Evolutionary conservation across 345 rosid genomes (phyloP), one percentile per base, ranked within the genome.

Genomic region (Microthlaspi erraticum): DNA sequence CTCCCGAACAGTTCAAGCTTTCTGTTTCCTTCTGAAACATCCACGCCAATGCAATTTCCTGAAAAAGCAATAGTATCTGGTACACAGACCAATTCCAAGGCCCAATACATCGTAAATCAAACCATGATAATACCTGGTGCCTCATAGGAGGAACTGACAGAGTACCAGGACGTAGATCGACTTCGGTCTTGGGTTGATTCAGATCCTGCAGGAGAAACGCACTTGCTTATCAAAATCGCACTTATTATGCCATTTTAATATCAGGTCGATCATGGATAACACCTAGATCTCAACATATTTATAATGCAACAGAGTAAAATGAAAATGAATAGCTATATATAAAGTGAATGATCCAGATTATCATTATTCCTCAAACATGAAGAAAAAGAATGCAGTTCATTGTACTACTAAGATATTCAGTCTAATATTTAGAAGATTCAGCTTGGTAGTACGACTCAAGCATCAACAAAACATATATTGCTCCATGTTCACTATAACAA

Each of bases 41-140:
- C 99, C 99, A 94, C 13, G 90, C 84, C 83, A 94, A 81, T 48
- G 99, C 99, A 86, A 94, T 94, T 83, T 86, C 91, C 99, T 94
- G 87, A 52, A 72, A 23, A 52, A 63, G 60, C 53, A 69, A 69
- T 55, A 61, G 13, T 44, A 52, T 12, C 64, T 57, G 64, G 63
- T 50, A 43, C 31, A 77, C 17, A 29, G 73, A 69, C 45, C 29
- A 16, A 48, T 14, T 61, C 13, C 46, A 75, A 66, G 12, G 64
- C 19, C 63, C 67, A 49, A 20, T 33, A 71, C 64, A 75, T 23
- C 54, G 72, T 46, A 70, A 38, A 39, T 5, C 34, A 16, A 48
- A 76, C 39, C 54, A 63, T 32, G 32, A 41, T 84, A 95, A 57
- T 69, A 94, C 99, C 96, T 94, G 99, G 78, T 94, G 99, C 76